Base-by-base conservation (phyloP, 2,329 filamentous ascomycete species). In the Cordyceps farinosa region DNA sequence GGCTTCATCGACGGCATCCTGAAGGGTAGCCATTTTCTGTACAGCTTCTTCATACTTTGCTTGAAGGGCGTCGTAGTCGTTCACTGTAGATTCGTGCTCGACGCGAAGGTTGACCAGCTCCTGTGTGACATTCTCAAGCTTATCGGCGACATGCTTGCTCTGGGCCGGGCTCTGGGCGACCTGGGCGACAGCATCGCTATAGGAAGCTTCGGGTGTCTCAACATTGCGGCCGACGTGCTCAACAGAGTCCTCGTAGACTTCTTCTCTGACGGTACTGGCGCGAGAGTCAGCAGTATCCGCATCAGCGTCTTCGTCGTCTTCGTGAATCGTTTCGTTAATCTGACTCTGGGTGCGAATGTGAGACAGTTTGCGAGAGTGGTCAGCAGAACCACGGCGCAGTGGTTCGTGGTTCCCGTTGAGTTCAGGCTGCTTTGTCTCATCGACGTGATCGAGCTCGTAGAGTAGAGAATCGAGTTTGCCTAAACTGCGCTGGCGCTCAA, bases 391-490 rank as follows among this genome's bases (percentile, higher is more conserved):
- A 22, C 77, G 75, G 4, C 75, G 77, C 17, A 80, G 77, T 40
- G 78, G 78, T 15, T 61, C 60, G 48, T 80, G 79, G 27, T 76
- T 17, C 65, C 67, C 1, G 61, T 54, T 63, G n/a, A 45, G 51
- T 30, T 81, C 79, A 1, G 71, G 67, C 13, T 75, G 72, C 64
- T 80, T 80, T 34, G 78, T 79, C 63, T 88, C 85, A 58, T 90
- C 87, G 56, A 91, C 86, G 66, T 89, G 83, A 70, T 98, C 95
- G 10, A 98, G 84, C 71, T 99, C 95, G 69, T 96, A 88, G 0
- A 99, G 84, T 8, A 99, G 84, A 60, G 90, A 96, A 73, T 99
- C 95, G 3, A 99, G 84, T 75, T 97, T 96, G 47, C 95, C 95
- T 3, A 99, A 85, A 73, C 93, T 97, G 65, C 95, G 86, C 75